These are phyloP conservation scores for Cytidiella melzeri DNA, from an alignment of 768 basidiomycete species.

Conservation along the genomic window DNA sequence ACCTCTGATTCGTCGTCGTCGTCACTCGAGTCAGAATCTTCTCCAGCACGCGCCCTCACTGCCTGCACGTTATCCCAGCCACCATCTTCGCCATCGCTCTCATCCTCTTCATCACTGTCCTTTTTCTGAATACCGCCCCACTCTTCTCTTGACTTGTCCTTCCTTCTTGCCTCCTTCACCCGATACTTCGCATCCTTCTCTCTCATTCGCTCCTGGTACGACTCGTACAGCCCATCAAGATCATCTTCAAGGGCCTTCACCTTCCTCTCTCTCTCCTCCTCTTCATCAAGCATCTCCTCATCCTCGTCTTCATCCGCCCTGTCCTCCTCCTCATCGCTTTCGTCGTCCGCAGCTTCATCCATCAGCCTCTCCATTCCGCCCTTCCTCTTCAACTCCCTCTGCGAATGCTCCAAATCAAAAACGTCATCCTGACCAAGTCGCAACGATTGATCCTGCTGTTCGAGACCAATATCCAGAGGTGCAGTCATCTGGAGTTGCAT, in stretches of 20 bases:
- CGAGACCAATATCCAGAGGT: constrained; percentile 92
- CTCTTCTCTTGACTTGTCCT: constrained; percentile 68
- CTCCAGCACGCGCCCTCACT: constrained; percentile 41
- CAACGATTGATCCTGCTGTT: constrained; percentile 71
- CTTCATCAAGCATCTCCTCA: constrained; percentile 48
- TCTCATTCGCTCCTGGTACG: constrained; percentile 72
- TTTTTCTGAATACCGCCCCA: constrained; percentile 68
- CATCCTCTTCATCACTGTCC: constrained; percentile 36
- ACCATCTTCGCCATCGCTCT: constrained; percentile 39
- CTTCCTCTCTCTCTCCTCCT: constrained; percentile 65
- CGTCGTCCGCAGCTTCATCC: constrained; percentile 40
- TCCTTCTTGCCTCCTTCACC: constrained; percentile 69
- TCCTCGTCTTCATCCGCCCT: constrained; percentile 35
- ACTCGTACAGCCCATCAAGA: constrained; percentile 83
- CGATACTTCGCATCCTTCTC: constrained; percentile 87
- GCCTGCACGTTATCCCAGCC: constrained; percentile 67
- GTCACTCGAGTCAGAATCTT: constrained; percentile 40
- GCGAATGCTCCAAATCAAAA: constrained; percentile 73
- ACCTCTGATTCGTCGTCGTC: constrained; percentile 40
- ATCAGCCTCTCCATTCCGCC: constrained; percentile 28
- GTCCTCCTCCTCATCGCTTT: constrained; percentile 34
- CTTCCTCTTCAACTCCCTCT: constrained; percentile 37
- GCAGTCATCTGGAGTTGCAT: constrained; percentile 98
- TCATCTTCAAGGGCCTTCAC: constrained; percentile 70
- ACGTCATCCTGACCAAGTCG: constrained; percentile 77